Evolutionary conservation across 2,329 filamentous ascomycete genomes (phyloP), one percentile per base, ranked within the genome.

Genomic region (Aspergillus awamori): DNA sequence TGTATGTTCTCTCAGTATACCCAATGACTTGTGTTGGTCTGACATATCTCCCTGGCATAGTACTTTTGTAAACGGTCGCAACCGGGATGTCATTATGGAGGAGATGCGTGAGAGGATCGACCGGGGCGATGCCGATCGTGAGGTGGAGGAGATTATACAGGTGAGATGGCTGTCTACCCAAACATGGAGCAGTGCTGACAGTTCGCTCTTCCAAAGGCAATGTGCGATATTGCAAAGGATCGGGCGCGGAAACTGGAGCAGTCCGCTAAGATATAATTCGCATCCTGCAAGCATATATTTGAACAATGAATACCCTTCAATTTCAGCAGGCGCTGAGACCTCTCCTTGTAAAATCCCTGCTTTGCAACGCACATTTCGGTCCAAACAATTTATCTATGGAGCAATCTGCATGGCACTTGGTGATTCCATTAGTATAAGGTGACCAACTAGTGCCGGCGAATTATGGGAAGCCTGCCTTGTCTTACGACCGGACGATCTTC

Each of bases 221-320:
- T 97, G 91, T 92, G 92, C 71, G 90, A 93, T 69, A 97, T 97
- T 72, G 93, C 93, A 30, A 85, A 86, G 55, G 92, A 97, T 71
- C 85, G 93, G 53, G 91, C 89, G 1, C 75, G 77, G 33, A 96
- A 93, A 76, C 75, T 91, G 41, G 72, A 72, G 54, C 59, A 68
- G 28, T 51, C 38, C 22, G 58, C 55, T 8, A 51, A 53, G 45
- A 60, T 59, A 43, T 65, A 62, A 7, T n/a, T 26, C 8, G 8
- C 8, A 51, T 17, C 15, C 17, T 51, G n/a, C 26, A 3, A 17
- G 30, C 30, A 22, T n/a, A 11, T 0, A 51, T 22, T 11, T 3
- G 5, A 15, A 30, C 13, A 49, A 30, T 49, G 2, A 22, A 45
- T 24, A 45, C 45, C 45, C 22, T 49, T 49, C 3, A 3, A 13